Base-by-base conservation (phyloP, 2,329 filamentous ascomycete species). In the Clarireedia sp. region DNA sequence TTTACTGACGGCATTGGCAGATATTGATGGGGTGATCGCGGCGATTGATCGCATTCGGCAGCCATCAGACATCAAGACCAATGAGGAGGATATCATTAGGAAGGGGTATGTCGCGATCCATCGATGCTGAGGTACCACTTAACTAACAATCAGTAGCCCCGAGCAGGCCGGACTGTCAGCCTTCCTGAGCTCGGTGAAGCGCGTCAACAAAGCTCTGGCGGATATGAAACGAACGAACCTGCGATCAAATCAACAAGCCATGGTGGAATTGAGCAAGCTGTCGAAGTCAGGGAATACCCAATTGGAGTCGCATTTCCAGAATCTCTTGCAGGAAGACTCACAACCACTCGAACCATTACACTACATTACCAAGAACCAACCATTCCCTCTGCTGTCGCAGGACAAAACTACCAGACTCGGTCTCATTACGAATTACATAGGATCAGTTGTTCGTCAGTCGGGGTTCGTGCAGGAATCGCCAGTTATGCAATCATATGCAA, bases 171-270 rank as follows among this genome's bases (percentile, higher is more conserved):
- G 91, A 41, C 75, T 99, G 55, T 79, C 83, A 38, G 88, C 89
- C 64, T 99, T 96, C 71, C 81, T 99, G 49, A 85, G 84, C 46
- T 96, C 92, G 5, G 82, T 97, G 63, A 94, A 95, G 72, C 86
- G 94, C 43, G 82, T 96, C 33, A 90, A 87, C 65, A 87, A 87
- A 69, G 88, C 91, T n/a, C 78, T 96, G 54, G 73, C 77, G 58
- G 89, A 95, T 59, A 86, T 99, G 74, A 88, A 87, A 68, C 80
- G 87, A 3, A 92, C 92, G n/a, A 96, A 96, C 63, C 75, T 99
- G 51, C 85, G 89, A 55, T 88, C 91, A 9, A 97, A 96, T 58
- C 91, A 97, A 69, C 86, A 91, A 69, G 90, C 90, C 2, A 88
- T 94, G 55, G 75, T 82, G 45, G 90, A 96, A 58, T 80, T 96